phyloP scores from a whole-genome alignment of 306 rosid genomes.

The Astragalus membranaceus region DNA sequence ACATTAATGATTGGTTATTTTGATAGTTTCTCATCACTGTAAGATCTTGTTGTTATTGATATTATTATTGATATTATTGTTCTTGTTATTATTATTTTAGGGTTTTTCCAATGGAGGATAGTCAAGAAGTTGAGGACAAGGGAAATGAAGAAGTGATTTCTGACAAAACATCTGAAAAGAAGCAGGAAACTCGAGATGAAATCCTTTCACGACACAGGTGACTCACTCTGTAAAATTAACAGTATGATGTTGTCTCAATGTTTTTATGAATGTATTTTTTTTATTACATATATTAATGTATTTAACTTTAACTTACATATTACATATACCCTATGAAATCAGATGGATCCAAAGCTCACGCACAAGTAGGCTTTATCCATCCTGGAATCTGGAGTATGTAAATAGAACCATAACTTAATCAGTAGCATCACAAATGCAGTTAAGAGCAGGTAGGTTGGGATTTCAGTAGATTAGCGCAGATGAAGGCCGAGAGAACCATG shows the following conservation, averaged over 20 bases:
- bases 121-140: conserved; percentile 40
- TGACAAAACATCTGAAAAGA: conserved; percentile 32
- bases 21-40: background rate
- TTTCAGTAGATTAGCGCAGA: conserved; percentile 2
- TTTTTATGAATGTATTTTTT: conserved; percentile 5
- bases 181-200: conserved; percentile 69
- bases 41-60: background rate
- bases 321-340: background rate
- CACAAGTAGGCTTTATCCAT: background rate
- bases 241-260: background rate
- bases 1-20: background rate
- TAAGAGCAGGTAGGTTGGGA: background rate
- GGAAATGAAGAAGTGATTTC: conserved; percentile 42
- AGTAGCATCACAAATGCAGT: background rate
- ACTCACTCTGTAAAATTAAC: conserved; percentile 2
- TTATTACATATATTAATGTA: background rate
- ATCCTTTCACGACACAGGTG: conserved; percentile 58
- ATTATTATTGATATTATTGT: background rate
- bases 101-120: conserved; percentile 58
- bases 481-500: background rate
- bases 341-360: background rate
- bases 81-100: conserved; percentile 3
- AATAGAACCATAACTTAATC: background rate
- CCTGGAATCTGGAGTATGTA: background rate
- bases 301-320: background rate